Percentiles rank a stretch among this genome's conserved stretches.
Conservation (phyloP, 805 yeast genomes). For the Lipomyces spencermartinsiae region DNA sequence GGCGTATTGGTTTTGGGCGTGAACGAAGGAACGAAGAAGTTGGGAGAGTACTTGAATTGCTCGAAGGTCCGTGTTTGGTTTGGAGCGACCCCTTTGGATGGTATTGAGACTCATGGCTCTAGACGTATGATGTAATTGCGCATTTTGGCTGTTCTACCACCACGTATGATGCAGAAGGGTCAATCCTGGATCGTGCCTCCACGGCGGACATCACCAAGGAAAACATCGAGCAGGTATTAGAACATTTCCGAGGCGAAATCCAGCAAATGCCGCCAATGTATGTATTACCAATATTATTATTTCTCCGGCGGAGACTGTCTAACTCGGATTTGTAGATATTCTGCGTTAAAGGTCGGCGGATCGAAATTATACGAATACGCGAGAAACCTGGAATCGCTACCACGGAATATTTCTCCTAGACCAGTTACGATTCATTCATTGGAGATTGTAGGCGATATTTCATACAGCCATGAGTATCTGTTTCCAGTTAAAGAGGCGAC, state of each 20-base stretch:
- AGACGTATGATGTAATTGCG: slow-evolving; percentile 76
- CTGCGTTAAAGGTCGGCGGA: slow-evolving; percentile 94
- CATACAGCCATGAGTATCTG: slow-evolving; percentile 61
- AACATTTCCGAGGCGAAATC: slow-evolving; percentile 77
- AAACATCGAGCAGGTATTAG: slow-evolving; percentile 56
- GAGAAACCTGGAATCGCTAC: slow-evolving; percentile 82
- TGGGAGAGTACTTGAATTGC: slow-evolving; percentile 74
- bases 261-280: slow-evolving; percentile 92
- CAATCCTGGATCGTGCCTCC: slow-evolving; percentile 64
- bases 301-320: too few species aligned
- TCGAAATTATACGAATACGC: slow-evolving; percentile 95
- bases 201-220: slow-evolving; percentile 63
- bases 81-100: background rate
- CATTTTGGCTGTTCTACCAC: slow-evolving; percentile 89
- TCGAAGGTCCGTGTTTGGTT: slow-evolving; percentile 56
- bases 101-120: background rate
- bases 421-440: slow-evolving; percentile 66
- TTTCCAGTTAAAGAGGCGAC: slow-evolving; percentile 45
- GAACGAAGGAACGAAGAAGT: slow-evolving; percentile 86
- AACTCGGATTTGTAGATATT: slow-evolving; percentile 46
- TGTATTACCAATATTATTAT: background rate
- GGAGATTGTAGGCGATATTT: slow-evolving; percentile 59
- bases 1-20: slow-evolving; percentile 90
- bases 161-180: slow-evolving; percentile 93
- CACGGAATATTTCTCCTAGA: slow-evolving; percentile 79